Evolutionary conservation across 2,329 filamentous ascomycete genomes (phyloP), one percentile per base, ranked within the genome.

Genomic region (Phoma herbarum): DNA sequence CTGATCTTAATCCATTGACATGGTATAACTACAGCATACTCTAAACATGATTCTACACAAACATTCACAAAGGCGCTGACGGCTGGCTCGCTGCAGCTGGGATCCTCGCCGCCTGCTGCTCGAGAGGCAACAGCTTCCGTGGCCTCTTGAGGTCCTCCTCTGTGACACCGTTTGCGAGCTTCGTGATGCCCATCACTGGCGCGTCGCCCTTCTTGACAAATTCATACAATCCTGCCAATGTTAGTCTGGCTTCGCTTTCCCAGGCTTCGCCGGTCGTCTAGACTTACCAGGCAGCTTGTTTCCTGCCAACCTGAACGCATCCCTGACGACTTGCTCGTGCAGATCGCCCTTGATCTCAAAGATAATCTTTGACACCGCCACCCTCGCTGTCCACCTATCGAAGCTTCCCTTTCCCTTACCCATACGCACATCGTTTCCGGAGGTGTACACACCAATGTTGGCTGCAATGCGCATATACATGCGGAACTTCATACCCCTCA

Each of bases 381-480:
- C 88, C 78, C 94, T 88, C 22, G 90, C 87, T 4, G 94, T 93
- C 95, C 95, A 99, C 75, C 96, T 92, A 77, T 99, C 95, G 75
- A 99, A 98, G 62, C 89, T 91, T 69, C 95, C 95, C 78, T 99
- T 99, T 80, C 95, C 95, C 81, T 98, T 99, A 77, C 95, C 95
- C 96, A 99, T 99, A 86, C 95, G 90, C 77, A 92, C 90, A 81
- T 99, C 95, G 73, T 98, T 99, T 57, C 95, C 95, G 77, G 90
- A 95, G 57, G 92, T 90, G 78, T 95, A 99, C 22, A 99, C 96
- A 75, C 94, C 95, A 66, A 98, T 90, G 75, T 96, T 97, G 65
- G 93, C 95, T 70, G 88, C 88, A 51, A 98, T 89, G 62, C 95
- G 87, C 82, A 92, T 96, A 81, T 96, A 99, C 45, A 99, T 78